These are phyloP conservation scores for Phascolomyces articulosus DNA, from an alignment of 371 early-diverging fungal genomes.

Conservation along the genomic window DNA sequence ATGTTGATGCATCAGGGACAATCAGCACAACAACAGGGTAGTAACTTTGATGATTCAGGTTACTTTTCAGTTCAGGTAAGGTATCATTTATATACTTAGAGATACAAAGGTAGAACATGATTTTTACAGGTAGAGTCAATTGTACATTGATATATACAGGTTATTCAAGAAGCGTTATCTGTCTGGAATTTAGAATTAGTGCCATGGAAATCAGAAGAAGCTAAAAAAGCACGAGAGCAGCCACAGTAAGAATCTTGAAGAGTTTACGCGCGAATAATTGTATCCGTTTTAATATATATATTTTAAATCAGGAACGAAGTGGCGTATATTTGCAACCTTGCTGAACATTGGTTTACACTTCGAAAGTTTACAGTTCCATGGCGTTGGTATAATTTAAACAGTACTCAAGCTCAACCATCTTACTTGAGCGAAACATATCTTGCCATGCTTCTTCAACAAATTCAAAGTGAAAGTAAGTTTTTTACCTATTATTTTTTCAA, in stretches of 20 bases:
- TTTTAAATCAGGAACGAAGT: slow-evolving; percentile 39
- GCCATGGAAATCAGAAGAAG: slow-evolving; percentile 58
- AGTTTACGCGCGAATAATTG: no score
- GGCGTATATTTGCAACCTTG: slow-evolving; percentile 68
- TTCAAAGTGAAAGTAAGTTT: slow-evolving; percentile 65
- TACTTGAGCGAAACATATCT: slow-evolving; percentile 71
- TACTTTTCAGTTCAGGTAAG: slow-evolving; percentile 78
- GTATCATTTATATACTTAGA: no score
- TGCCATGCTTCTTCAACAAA: slow-evolving; percentile 63
- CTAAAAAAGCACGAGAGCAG: slow-evolving; percentile 40
- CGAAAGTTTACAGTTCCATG: slow-evolving; percentile 63
- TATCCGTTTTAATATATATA: no score
- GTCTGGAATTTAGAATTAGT: slow-evolving; percentile 70
- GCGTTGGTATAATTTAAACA: slow-evolving; percentile 79
- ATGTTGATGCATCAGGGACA: slow-evolving; percentile 26
- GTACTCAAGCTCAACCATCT: slow-evolving; percentile 48
- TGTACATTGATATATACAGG: slow-evolving; percentile 35
- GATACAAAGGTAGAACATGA: no score
- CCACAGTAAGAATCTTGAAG: slow-evolving; percentile 63
- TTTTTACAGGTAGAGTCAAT: not conserved
- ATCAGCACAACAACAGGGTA: slow-evolving; percentile 31
- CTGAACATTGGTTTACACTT: slow-evolving; percentile 70
- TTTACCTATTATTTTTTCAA: slow-evolving; percentile 29
- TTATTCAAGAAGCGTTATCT: slow-evolving; percentile 64
- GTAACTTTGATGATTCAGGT: slow-evolving; percentile 82